Conservation (phyloP, 805 yeast species). For the Komagataella phaffii region DNA sequence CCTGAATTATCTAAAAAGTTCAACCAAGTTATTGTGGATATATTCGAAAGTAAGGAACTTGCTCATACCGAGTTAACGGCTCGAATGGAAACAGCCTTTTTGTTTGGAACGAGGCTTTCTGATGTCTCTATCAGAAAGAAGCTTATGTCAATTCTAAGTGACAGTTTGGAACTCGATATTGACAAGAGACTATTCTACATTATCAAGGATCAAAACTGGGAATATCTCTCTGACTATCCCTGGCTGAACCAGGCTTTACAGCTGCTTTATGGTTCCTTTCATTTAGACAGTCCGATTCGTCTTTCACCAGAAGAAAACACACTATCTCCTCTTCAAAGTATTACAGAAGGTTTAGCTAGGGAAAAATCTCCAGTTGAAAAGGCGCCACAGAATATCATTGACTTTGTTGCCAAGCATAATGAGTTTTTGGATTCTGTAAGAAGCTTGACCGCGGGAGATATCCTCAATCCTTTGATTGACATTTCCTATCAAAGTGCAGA, state of each 20-base stretch:
- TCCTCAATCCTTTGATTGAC: constrained; percentile 63
- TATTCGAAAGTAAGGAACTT: constrained; percentile 69
- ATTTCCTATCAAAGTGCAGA: constrained; percentile 72
- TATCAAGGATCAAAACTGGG: constrained; percentile 97
- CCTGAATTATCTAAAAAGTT: constrained; percentile 63
- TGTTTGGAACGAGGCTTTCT: constrained; percentile 81
- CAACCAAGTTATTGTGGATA: constrained; percentile 75
- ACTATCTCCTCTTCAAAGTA: constrained; percentile 37
- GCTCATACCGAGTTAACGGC: constrained; percentile 82
- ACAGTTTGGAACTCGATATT: constrained; percentile 66
- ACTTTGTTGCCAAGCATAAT: constrained; percentile 11
- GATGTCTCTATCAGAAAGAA: constrained; percentile 64
- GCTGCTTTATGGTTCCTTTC: constrained; percentile 68
- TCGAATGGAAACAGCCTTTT: constrained; percentile 90
- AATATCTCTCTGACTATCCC: constrained; percentile 77
- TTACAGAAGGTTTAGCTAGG: constrained; percentile 18
- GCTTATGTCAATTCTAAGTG: constrained; percentile 67
- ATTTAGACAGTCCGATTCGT: constrained; percentile 29
- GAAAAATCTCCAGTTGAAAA: neutral
- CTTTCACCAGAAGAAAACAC: constrained; percentile 34
- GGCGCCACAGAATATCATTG: constrained; percentile 2
- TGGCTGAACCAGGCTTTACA: constrained; percentile 94
- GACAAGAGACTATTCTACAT: constrained; percentile 74
- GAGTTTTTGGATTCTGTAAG: constrained; percentile 11
- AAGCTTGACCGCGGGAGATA: constrained; percentile 37